Base-by-base conservation (phyloP, 2,329 filamentous ascomycete genomes). In the Neofusicoccum umdonicola region DNA sequence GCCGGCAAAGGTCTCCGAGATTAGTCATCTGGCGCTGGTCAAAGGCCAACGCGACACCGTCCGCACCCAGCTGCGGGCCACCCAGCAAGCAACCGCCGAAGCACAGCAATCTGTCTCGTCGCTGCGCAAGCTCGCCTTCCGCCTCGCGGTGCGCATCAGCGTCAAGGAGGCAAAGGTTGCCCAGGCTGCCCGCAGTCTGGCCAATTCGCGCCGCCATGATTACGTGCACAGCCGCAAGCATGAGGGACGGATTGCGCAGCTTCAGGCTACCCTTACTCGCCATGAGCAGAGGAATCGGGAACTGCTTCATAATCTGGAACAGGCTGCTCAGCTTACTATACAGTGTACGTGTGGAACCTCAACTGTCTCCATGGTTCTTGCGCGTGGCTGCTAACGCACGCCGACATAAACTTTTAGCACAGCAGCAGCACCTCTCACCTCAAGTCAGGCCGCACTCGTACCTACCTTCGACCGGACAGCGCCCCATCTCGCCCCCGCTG, bases 81-180 rank as follows among this genome's bases (percentile, higher is more conserved):
- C 74, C 45, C 71, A 74, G 65, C 63, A 73, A 35, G 75, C 75
- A 7, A 71, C 72, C 41, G 69, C 70, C 2, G 73, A 77, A 65
- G 72, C 74, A 6, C 74, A 73, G 65, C 72, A 73, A 13, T 76
- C 74, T 0, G 72, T 77, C 15, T 66, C 74, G 51, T 72, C 74
- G 31, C 66, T 78, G 34, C 72, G 75, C 42, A 71, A 74, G 39
- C 69, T 77, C 42, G 75, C 76, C 11, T 72, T 78, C 63, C 74
- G 76, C 52, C 74, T 78, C 69, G 76, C 74, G 13, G 73, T 77
- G 39, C 77, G 75, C 47, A 78, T 77, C 35, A 76, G 74, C 13
- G 73, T 77, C 42, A 78, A 77, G 68, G 76, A 78, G 64, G 73
- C 73, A 61, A 72, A 76, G 56, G 76, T 77, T 62, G 74, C 72